Base-by-base conservation (phyloP, 495 filamentous ascomycete genomes). In the Letharia lupina region DNA sequence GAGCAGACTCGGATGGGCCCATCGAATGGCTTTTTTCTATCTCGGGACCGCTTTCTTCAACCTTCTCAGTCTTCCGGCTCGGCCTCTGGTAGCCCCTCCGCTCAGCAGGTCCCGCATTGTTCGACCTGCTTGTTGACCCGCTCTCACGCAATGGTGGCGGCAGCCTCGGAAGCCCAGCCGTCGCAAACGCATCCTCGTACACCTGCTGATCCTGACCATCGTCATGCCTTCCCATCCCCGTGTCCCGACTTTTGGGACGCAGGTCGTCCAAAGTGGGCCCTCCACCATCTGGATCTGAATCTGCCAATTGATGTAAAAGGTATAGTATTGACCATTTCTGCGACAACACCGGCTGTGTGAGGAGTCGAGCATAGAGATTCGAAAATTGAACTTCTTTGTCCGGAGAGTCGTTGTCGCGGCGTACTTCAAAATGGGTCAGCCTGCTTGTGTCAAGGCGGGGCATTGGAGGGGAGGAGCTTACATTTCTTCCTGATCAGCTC, bases 321-420 rank as follows among this genome's bases (percentile, higher is more conserved):
- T 93, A 91, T 9, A 99, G 80, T 68, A 97, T 96, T 4, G 89
- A 91, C 91, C 93, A 97, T 84, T 98, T 99, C 75, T 96, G 89
- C 70, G 87, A 87, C 41, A 99, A 80, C 3, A 98, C 93, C 6
- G 93, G 93, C 69, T 95, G 87, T 37, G 91, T 89, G 28, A 96
- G 80, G 35, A 99, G 83, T 48, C 89, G 83, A 47, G 90, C 89
- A 77, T 93, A 96, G 59, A 98, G 82, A 73, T 94, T 91, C 20
- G 89, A 88, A 76, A 97, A 96, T 35, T 86, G 82, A 37, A 93
- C 78, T n/a, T 91, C 91, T 73, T 93, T 90, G 68, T 89, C 92
- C 1, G 93, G 89, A 60, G 87, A 87, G 42, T 81, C 79, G 69
- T 91, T 89, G 31, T 87, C 84, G 64, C 84, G 80, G 67, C 95